phyloP scores from a whole-genome alignment of 805 yeast genomes.

The Zygotorulaspora chibaensis region DNA sequence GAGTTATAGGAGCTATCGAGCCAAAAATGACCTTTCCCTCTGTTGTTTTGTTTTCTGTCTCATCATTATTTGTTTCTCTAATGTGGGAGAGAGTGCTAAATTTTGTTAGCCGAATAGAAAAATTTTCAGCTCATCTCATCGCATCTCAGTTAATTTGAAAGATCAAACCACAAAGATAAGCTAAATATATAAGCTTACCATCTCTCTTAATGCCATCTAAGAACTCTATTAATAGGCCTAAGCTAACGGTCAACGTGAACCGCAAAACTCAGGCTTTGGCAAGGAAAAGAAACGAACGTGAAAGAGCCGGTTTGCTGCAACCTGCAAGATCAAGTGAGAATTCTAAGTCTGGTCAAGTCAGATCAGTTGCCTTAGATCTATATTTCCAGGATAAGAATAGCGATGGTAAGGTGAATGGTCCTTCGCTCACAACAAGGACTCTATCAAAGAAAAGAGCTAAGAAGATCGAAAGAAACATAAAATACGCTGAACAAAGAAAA shows the following conservation, averaged over 20 bases:
- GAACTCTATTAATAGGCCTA: constrained; percentile 79
- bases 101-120: constrained; percentile 1
- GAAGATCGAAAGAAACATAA: constrained; percentile 75
- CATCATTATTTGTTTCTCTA: not conserved
- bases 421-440: constrained; percentile 48
- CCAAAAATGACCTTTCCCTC: too few species aligned
- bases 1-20: too few species aligned
- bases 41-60: too few species aligned
- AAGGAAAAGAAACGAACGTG: constrained; percentile 52
- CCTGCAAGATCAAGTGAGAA: constrained; percentile 46
- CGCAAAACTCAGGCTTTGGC: constrained; percentile 49
- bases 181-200: not conserved
- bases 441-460: constrained; percentile 73
- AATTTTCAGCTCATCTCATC: constrained; percentile 19
- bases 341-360: constrained; percentile 40
- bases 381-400: constrained; percentile 33
- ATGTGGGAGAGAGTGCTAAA: not conserved
- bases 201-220: constrained; percentile 61
- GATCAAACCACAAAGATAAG: not conserved
- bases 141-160: constrained; percentile 8
- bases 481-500: constrained; percentile 60
- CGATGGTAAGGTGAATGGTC: constrained; percentile 13
- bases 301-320: constrained; percentile 38
- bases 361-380: constrained; percentile 42
- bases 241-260: constrained; percentile 49